A percentile compares a stretch with the other conserved stretches of the same genome.
phyloP scores from a whole-genome alignment of 2,329 filamentous ascomycete genomes.

The Didymella glomerata region DNA sequence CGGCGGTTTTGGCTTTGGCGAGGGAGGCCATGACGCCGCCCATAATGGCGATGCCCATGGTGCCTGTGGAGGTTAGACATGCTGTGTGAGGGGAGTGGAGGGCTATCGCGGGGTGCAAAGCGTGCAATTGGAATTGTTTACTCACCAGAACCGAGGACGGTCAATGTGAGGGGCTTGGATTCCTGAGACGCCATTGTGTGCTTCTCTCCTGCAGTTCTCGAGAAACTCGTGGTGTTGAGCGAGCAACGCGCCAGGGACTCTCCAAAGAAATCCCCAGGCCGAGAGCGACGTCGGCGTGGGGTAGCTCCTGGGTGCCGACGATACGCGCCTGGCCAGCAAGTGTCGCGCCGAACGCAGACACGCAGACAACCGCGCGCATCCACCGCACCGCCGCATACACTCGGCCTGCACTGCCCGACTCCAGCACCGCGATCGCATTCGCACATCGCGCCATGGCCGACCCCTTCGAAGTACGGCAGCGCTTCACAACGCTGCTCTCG shows the following conservation, averaged over 20 bases:
- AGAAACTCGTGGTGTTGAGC: constrained; percentile 15
- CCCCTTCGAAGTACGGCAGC: constrained; percentile 97
- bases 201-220: not conserved
- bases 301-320: constrained; percentile 28
- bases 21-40: constrained; percentile 80
- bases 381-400: constrained; percentile 4
- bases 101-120: not conserved
- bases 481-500: constrained; percentile 89
- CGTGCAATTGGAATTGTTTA: constrained; percentile 43
- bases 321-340: constrained; percentile 28
- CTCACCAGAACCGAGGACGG: constrained; percentile 83
- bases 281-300: constrained; percentile 24
- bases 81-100: not conserved
- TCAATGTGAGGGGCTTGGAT: constrained; percentile 69
- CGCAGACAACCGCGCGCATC: not conserved
- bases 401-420: constrained; percentile 6
- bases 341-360: constrained; percentile 1
- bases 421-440: not conserved
- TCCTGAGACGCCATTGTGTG: constrained; percentile 44
- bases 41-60: constrained; percentile 85
- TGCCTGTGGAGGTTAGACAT: constrained; percentile 61
- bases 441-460: constrained; percentile 66
- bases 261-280: constrained; percentile 10
- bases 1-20: constrained; percentile 51
- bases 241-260: constrained; percentile 14